These are phyloP conservation scores for Fomitopsis palustris DNA, from an alignment of 1,284 basidiomycete genomes.

Conservation along the genomic window DNA sequence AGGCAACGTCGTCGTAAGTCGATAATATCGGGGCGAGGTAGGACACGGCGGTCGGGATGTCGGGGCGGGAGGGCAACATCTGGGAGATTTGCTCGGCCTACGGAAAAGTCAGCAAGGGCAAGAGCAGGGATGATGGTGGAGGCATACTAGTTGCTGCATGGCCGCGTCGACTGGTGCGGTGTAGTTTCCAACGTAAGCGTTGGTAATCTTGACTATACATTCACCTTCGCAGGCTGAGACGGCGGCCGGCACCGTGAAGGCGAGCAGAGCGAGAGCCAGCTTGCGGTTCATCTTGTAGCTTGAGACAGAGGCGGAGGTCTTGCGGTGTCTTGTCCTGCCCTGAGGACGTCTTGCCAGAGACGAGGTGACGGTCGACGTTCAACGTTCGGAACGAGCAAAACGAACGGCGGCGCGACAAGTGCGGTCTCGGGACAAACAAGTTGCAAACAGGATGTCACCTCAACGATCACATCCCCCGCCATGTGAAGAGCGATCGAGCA, in stretches of 20 bases:
- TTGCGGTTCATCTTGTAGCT: constrained; percentile 15
- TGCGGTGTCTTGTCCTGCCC: background rate
- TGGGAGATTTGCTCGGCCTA: constrained; percentile 37
- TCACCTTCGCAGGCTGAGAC: constrained; percentile 64
- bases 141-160: constrained; percentile 38
- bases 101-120: background rate
- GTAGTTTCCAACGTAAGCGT: constrained; percentile 51
- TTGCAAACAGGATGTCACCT: background rate
- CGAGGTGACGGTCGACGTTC: background rate
- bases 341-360: background rate
- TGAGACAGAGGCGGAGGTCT: background rate
- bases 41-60: constrained; percentile 26
- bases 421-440: background rate
- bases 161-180: constrained; percentile 34
- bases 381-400: background rate
- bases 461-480: background rate
- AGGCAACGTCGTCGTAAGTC: constrained; percentile 43
- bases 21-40: constrained; percentile 45
- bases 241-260: constrained; percentile 25
- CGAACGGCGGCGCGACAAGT: background rate
- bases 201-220: constrained; percentile 58
- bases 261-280: constrained; percentile 17
- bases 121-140: background rate
- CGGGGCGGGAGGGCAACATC: constrained; percentile 31
- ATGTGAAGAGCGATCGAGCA: background rate